These are phyloP conservation scores for Paramecium pentaurelia DNA, from an alignment of 73 alveolate species.

Conservation along the genomic window DNA sequence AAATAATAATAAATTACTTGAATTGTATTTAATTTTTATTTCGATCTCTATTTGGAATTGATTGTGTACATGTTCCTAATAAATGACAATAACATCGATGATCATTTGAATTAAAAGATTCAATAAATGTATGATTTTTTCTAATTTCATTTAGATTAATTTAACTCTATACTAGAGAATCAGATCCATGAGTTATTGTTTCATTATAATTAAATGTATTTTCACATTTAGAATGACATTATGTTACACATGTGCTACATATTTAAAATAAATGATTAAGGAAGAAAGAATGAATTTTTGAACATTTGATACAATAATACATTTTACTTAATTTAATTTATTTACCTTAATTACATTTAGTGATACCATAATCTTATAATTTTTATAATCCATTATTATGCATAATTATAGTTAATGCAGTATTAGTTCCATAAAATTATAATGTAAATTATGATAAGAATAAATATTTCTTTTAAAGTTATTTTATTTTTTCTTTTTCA, in stretches of 20 bases:
- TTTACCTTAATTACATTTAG: conserved; percentile 40
- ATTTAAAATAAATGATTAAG: background rate
- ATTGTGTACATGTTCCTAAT: background rate
- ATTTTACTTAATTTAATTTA: background rate
- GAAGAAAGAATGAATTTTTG: background rate
- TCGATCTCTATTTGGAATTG: background rate
- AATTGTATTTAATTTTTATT: background rate
- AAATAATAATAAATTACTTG: background rate
- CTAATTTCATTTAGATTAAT: background rate
- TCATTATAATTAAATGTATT: background rate
- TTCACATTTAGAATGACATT: background rate
- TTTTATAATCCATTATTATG: background rate
- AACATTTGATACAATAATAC: background rate
- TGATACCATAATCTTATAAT: background rate
- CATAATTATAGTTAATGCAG: background rate
- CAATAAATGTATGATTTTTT: conserved; percentile 4
- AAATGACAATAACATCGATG: background rate
- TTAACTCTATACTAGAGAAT: background rate
- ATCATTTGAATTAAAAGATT: background rate
- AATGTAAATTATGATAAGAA: background rate
- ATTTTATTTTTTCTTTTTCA: background rate
- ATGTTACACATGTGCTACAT: background rate
- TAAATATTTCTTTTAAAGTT: background rate
- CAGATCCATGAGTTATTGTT: background rate
- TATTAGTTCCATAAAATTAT: background rate